Evolutionary conservation across 2,329 filamentous ascomycete species (phyloP), one percentile per base, ranked within the genome.

Genomic region (Neocatenulostroma microsporum): DNA sequence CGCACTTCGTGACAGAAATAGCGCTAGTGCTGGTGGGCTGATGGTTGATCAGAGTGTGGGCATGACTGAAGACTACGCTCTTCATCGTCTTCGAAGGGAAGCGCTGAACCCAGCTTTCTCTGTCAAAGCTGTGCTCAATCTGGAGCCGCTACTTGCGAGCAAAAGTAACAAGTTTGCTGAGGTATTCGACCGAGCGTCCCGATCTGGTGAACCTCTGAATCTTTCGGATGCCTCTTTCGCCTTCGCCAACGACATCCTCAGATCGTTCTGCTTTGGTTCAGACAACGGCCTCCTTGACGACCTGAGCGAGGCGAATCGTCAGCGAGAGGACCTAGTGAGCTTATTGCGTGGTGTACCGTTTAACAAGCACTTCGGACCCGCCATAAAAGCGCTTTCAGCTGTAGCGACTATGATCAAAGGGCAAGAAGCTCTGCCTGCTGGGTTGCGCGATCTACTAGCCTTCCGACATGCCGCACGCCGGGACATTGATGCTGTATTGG

Each of bases 161-260:
- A n/a, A n/a, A n/a, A n/a, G n/a, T n/a, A n/a, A 34, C 13, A 15
- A 39, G 20, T 13, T 41, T n/a, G 12, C 26, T 6, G 18, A 15
- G 17, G 18, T 35, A 7, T 33, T 41, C 12, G 17, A 32, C 10
- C 8, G n/a, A 13, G 27, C 35, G 2, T 11, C 20, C n/a, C 7
- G 21, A 10, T 32, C 31, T 8, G 23, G 28, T 12, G 24, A 50
- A 15, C 34, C 38, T n/a, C 21, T 50, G 17, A 48, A 57, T 39
- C 40, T 58, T 3, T 56, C 54, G 10, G 55, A 57, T 36, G 37
- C 46, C 0, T 55, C 55, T 24, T 58, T 54, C 41, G 55, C 46
- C 1, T 56, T 51, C 30, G 47, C 48, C 11, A 55, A 50, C 36
- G 55, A 58, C 38, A 47, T 61, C 17, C 45, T 57, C 3, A 44